phyloP scores from a whole-genome alignment of 441 rosid genomes.

The Corymbia citriodora region DNA sequence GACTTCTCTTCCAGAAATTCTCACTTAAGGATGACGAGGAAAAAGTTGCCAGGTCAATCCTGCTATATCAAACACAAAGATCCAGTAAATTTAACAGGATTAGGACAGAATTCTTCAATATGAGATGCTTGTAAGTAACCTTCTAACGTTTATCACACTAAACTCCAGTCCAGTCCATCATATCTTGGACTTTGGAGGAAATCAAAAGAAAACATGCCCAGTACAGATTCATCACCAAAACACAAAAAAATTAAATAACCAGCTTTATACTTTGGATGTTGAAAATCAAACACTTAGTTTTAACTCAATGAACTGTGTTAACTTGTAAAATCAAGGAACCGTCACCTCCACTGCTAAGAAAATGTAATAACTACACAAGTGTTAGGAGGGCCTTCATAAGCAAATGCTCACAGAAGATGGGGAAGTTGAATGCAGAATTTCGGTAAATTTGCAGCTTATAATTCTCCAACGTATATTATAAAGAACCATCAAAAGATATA shows the following conservation, averaged over 20 bases:
- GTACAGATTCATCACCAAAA: neutral
- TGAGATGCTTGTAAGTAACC: neutral
- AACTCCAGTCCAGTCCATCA: neutral
- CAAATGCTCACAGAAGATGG: neutral
- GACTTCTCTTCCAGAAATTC: neutral
- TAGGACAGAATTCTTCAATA: neutral
- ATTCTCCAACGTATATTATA: neutral
- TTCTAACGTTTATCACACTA: neutral
- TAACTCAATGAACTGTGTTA: neutral
- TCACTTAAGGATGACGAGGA: rapidly evolving
- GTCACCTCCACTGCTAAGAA: neutral
- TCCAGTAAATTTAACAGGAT: neutral
- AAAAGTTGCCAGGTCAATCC: neutral
- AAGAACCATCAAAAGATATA: neutral
- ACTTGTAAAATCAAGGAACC: neutral
- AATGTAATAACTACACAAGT: neutral
- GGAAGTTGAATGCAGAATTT: neutral
- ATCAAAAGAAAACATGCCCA: neutral
- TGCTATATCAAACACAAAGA: neutral
- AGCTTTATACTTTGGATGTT: neutral
- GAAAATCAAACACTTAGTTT: neutral
- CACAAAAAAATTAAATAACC: neutral
- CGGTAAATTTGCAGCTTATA: neutral
- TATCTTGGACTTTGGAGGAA: neutral
- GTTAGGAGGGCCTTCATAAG: neutral